Evolutionary conservation across 805 yeast species (phyloP), one percentile per base, ranked within the genome.

Genomic region (Yarrowia sp.): DNA sequence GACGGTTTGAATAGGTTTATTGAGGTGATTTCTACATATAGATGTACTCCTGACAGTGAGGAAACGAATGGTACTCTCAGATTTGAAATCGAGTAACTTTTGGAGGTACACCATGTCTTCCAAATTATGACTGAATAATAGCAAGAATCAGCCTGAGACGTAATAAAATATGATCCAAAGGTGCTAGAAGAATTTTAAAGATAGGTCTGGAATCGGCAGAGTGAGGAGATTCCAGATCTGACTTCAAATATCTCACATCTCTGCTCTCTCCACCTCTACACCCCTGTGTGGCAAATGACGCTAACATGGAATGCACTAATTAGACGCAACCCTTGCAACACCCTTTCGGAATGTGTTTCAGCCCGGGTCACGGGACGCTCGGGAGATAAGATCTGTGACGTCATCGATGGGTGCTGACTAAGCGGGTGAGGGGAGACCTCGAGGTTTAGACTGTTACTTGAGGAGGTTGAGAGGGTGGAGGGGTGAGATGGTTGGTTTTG

Each of bases 291-390:
- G 14, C 22, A n/a, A 16, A n/a, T 35, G 15, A 11, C 41, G 56
- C 56, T 36, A 35, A n/a, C 15, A 10, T 5, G 56, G 56, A 50
- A 50, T 50, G 56, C n/a, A 10, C 41, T 15, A 49, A 15, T 49
- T 32, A 50, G 41, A 50, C 22, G 56, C 56, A 50, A 35, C 19
- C 40, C 55, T 36, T 35, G 19, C 11, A 32, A 12, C 19, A 32
- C 19, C 38, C 53, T 49, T 49, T 49, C 41, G 41, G 56, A 35
- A 50, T 50, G 40, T 32, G 38, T 49, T 15, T 32, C 38, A 49
- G 38, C 38, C 36, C n/a, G 19, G 7, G 32, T 22, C 16, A 22
- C 36, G 52, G 16, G 52, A 14, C 3, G 2, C n/a, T 50, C 56
- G 32, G 32, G 32, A 26, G 15, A 35, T 35, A 35, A 35, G 56